Conservation (phyloP, 148 eudicot genomes). For the Silene latifolia region DNA sequence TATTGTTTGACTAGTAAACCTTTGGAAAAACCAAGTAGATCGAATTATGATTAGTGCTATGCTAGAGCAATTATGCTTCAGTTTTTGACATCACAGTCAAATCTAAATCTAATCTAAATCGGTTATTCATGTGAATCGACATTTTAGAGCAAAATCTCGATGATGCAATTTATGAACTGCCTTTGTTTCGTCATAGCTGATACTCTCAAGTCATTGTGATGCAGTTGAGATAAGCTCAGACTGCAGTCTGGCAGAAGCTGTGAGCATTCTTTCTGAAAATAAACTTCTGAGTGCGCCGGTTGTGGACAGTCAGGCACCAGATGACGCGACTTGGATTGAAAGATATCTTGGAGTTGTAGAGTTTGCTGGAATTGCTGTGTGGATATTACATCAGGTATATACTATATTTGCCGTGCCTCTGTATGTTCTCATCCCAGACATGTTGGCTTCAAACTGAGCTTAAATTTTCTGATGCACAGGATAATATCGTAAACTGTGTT, state of each 20-base stretch:
- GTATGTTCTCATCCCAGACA: not conserved
- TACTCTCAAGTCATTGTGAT: slow-evolving; percentile 14
- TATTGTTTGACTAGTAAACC: not conserved
- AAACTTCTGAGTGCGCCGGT: slow-evolving; percentile 87
- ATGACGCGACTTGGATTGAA: slow-evolving; percentile 87
- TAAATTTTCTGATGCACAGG: not conserved
- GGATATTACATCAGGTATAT: slow-evolving; percentile 93
- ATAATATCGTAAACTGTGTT: too few relatives aligned
- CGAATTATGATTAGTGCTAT: too few relatives aligned
- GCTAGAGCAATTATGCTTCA: not conserved
- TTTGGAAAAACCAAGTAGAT: too few relatives aligned
- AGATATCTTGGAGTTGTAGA: slow-evolving; percentile 87
- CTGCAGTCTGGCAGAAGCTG: slow-evolving; percentile 81
- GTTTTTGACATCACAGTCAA: not conserved
- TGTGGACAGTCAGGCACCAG: slow-evolving; percentile 70
- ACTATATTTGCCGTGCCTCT: slow-evolving; percentile 21
- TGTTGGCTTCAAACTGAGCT: not conserved
- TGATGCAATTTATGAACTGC: not conserved
- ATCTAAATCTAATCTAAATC: not conserved
- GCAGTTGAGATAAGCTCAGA: slow-evolving; percentile 81
- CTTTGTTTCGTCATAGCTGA: not conserved
- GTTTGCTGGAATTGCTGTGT: slow-evolving; percentile 92
- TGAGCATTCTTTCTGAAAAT: slow-evolving; percentile 65
- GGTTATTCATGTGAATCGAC: not conserved
- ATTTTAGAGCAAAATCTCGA: not conserved